Conservation (phyloP, 2,329 filamentous ascomycete species). For the Sporothrix inflata region DNA sequence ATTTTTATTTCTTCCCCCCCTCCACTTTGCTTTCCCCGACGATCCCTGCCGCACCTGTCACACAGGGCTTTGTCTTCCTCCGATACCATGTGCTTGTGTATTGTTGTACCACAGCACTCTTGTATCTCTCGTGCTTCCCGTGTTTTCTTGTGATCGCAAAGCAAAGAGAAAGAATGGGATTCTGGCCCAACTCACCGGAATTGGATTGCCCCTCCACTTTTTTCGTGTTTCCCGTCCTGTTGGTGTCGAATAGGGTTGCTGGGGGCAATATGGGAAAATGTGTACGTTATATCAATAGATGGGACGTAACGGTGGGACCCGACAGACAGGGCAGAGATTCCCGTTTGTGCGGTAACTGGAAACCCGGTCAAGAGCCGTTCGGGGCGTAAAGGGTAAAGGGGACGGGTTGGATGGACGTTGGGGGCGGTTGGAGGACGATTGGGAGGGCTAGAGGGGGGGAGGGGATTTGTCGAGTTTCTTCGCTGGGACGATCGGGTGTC, state of each 20-base stretch:
- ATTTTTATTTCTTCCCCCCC: neutral
- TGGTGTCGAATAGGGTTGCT: neutral
- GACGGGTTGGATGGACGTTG: constrained; percentile 9
- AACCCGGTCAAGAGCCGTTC: neutral
- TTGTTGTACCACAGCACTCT: neutral
- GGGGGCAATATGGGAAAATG: neutral
- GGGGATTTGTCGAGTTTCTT: neutral
- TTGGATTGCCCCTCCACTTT: neutral
- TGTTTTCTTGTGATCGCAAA: neutral
- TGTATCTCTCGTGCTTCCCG: neutral
- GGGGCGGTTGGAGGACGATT: neutral
- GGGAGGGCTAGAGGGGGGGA: neutral
- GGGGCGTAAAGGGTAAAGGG: neutral
- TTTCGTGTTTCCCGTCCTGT: neutral
- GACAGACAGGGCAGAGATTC: neutral
- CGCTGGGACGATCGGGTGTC: neutral
- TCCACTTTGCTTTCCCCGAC: neutral
- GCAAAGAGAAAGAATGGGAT: neutral
- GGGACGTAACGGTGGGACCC: constrained; percentile 2
- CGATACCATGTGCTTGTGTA: neutral
- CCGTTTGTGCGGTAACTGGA: neutral
- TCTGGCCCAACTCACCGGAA: neutral
- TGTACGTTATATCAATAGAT: neutral
- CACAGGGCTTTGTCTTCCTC: neutral
- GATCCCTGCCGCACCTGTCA: constrained; percentile 14